Base-by-base conservation (phyloP, 805 yeast species). In the Nakazawaea wyomingensis region DNA sequence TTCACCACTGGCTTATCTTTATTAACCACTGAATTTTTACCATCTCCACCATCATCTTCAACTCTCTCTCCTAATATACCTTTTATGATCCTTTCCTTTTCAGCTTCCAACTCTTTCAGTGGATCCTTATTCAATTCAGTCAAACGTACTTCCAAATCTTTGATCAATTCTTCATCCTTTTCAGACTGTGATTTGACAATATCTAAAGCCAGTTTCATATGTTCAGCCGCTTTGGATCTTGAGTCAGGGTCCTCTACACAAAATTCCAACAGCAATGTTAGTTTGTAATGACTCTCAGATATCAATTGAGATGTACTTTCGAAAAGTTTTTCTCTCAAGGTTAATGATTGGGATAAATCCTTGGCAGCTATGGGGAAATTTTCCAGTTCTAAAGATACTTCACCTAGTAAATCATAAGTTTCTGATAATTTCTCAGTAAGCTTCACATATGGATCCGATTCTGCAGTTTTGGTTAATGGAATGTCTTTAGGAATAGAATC, bases 301-400 rank as follows among this genome's bases (percentile, higher is more conserved):
- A 86, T 68, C 34, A 80, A 61, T 2, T 83, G 68, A 2, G 85
- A 73, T 7, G 64, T 60, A n/a, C 61, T 59, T 2, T 72, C 72
- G 53, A 70, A 81, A 10, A 85, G 56, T 44, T 75, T 62, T 39
- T 64, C 55, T 57, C 85, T 72, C 34, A 82, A 61, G 22, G 73
- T 62, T 27, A 85, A 68, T 32, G 87, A 69, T 16, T 74, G 62
- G 37, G 69, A 65, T 45, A 88, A 77, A 59, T 90, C 96, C 16
- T 65, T 65, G 0, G 82, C 74, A 0, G 96, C 86, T 59, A 87
- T 95, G 13, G 68, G 63, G 60, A 89, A 89, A 60, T 87, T 86
- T 53, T 91, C 97, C 2, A 93, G 77, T 56, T 91, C 99, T 34
- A 90, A 68, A 0, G 96, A 82, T 8, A 90, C 84, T 57, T 91